A percentile compares a stretch with the other conserved stretches of the same genome.
phyloP scores from a whole-genome alignment of 2,329 filamentous ascomycete genomes.

The Talaromyces verruculosus region DNA sequence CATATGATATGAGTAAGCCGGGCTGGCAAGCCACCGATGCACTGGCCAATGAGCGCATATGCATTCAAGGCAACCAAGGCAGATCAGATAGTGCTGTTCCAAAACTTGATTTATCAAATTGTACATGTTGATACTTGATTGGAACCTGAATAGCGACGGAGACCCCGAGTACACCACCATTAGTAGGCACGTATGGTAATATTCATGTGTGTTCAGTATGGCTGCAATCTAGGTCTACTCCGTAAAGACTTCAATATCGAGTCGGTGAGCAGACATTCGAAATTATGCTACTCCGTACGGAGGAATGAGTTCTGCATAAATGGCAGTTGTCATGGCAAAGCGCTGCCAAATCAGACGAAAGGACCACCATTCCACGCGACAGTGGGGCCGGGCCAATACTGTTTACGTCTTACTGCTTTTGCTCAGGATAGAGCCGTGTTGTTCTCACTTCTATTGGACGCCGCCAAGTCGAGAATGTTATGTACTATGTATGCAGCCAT shows the following conservation, averaged over 20 bases:
- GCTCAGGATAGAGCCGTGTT: not conserved
- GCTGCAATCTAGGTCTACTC: no score
- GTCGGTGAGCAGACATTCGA: not conserved
- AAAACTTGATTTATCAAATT: slow-evolving; percentile 7
- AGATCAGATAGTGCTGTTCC: not conserved
- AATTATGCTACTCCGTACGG: not conserved
- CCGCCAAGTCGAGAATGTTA: not conserved
- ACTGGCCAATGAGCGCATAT: not conserved
- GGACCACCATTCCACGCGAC: slow-evolving; percentile 21
- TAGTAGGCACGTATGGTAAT: no score
- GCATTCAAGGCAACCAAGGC: not conserved
- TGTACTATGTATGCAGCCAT: not conserved
- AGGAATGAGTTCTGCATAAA: not conserved
- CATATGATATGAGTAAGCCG: not conserved
- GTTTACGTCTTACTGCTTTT: not conserved
- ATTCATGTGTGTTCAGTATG: no score
- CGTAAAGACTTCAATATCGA: not conserved
- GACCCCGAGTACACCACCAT: not conserved
- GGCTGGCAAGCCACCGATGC: slow-evolving; percentile 1
- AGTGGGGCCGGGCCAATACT: slow-evolving; percentile 12
- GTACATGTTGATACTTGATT: not conserved
- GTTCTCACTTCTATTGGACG: not conserved
- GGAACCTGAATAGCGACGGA: no score
- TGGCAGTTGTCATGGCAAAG: slow-evolving; percentile 16
- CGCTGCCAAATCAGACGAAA: not conserved